Evolutionary conservation across 768 basidiomycete species (phyloP), one percentile per base, ranked within the genome.

Genomic region (Cyclocybe cylindracea): DNA sequence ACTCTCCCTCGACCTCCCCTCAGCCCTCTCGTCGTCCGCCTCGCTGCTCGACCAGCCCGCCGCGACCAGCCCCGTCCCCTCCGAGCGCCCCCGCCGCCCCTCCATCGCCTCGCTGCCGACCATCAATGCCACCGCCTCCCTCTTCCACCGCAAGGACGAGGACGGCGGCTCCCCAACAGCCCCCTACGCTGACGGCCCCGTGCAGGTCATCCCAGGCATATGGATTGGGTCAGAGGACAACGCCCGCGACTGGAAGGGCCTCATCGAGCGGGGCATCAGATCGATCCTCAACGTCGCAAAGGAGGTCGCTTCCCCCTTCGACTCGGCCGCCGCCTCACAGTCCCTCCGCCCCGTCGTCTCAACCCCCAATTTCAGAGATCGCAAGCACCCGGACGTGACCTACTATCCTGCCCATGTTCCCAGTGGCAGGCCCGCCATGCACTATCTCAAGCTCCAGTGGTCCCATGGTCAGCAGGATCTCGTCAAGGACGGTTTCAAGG

Each of bases 141-240:
- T 79, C 41, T 63, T 85, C 18, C 80, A 83, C 56, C 82, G 85
- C 61, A 85, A 78, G 57, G 87, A 84, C 53, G 87, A 87, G 61
- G 86, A 84, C 54, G 63, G 64, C 29, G 63, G 71, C 42, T 79
- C 82, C 0, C 79, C 82, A 7, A 71, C 83, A 19, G 72, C 79
- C 2, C 89, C 94, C 5, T 97, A 97, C 66, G 64, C 77, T 4
- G 78, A 87, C 61, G 94, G 94, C 11, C 94, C 94, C 40, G 70
- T 88, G 10, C 87, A 95, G 69, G 76, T 97, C 61, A 77, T 95
- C 41, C 93, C 93, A 2, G 84, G 86, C 44, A 76, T 96, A 51
- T 96, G 87, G 86, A 83, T 96, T 8, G 94, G 94, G 56, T 90
- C 90, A 50, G 92, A 95, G 68, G 92, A 94, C 70, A 94, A 95